Conservation (phyloP, 2,329 filamentous ascomycete genomes). For the Aureobasidium vineae region DNA sequence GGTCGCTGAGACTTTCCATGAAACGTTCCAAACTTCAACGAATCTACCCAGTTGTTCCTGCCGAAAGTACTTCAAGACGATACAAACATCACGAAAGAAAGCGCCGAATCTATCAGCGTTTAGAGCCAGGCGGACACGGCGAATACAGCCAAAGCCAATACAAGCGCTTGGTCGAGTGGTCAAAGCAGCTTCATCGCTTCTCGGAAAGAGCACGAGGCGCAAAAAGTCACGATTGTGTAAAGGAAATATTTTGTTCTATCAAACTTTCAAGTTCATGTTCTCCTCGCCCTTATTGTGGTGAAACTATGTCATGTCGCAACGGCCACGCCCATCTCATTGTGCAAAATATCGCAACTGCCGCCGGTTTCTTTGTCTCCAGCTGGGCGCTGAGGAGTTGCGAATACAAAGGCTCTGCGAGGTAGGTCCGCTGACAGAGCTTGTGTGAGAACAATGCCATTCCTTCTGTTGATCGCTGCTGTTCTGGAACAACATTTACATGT, state of each 20-base stretch:
- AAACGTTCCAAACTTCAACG: background rate
- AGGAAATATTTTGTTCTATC: background rate
- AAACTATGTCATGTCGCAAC: background rate
- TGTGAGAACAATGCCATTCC: too few relatives aligned
- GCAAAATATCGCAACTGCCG: background rate
- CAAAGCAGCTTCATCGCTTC: background rate
- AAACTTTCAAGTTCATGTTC: background rate
- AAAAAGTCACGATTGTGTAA: conserved; percentile 20
- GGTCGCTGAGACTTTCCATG: conserved; percentile 10
- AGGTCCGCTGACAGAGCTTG: too few relatives aligned
- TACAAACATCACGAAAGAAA: background rate
- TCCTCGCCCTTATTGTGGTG: background rate
- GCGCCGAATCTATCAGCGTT: background rate
- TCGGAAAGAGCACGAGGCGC: background rate
- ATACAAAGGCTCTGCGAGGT: too few relatives aligned
- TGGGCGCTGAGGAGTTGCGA: background rate
- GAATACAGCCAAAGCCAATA: background rate
- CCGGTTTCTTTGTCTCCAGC: background rate
- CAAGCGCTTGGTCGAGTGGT: background rate
- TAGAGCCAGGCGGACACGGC: background rate
- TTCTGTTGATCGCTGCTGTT: too few relatives aligned
- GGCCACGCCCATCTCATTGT: background rate
- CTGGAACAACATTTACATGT: too few relatives aligned
- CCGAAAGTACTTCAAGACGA: background rate
- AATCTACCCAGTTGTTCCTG: background rate